Percentiles rank a stretch among this genome's conserved stretches.
Conservation (phyloP, 257 asterid species). For the Lycium barbarum region DNA sequence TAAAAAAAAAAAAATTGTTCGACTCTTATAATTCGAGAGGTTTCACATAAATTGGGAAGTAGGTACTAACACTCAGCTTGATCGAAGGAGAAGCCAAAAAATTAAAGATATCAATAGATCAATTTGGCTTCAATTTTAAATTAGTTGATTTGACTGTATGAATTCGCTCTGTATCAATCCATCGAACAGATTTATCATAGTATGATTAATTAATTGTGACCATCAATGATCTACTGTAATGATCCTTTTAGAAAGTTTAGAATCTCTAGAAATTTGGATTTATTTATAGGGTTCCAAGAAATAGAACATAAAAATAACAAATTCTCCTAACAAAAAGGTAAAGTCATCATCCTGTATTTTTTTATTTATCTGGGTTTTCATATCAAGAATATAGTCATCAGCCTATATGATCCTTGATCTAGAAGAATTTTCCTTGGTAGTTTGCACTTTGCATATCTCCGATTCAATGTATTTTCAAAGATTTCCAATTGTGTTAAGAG, state of each 20-base stretch:
- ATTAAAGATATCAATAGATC: too few species aligned
- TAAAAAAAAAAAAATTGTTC: too few species aligned
- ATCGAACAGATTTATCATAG: background rate
- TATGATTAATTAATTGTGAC: background rate
- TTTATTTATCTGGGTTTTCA: too few species aligned
- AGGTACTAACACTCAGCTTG: too few species aligned
- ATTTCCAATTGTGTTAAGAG: background rate
- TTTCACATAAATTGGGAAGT: too few species aligned
- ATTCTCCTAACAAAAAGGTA: background rate
- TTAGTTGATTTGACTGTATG: too few species aligned
- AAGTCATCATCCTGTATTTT: background rate
- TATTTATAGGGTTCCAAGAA: background rate
- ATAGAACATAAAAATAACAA: too few species aligned
- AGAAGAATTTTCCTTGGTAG: background rate
- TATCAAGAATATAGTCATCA: too few species aligned
- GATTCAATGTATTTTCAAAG: background rate
- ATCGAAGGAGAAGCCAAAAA: too few species aligned
- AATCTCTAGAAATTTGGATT: background rate
- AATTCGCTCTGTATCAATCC: background rate
- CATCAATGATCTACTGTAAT: background rate
- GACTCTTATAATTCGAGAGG: too few species aligned
- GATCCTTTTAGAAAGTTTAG: background rate
- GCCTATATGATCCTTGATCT: background rate
- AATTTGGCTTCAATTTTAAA: too few species aligned
- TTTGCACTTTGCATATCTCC: background rate